Evolutionary conservation across 148 eudicot genomes (phyloP).

Genomic region (Gaultheria prostrata): DNA sequence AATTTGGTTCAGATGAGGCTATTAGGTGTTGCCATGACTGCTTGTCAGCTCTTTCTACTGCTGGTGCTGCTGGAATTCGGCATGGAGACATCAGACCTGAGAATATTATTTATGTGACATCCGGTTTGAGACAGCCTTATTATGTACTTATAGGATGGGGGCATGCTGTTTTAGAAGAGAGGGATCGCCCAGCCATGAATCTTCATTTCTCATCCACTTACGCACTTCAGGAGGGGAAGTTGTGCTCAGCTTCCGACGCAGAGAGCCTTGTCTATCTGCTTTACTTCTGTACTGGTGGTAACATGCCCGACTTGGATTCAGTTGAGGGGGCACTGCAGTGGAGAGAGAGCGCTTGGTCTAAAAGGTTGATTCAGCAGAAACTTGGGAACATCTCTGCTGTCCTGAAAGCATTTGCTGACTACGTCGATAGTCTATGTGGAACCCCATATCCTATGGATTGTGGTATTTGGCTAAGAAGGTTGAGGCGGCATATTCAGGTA

Average conservation of each 20-base stretch:
- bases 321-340: conserved; percentile 91
- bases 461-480: conserved; percentile 79
- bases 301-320: conserved; percentile 77
- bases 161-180: conserved; percentile 86
- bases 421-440: conserved; percentile 93
- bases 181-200: conserved; percentile 88
- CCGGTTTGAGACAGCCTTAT: conserved; percentile 49
- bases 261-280: conserved; percentile 91
- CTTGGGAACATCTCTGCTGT: conserved; percentile 95
- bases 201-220: conserved; percentile 89
- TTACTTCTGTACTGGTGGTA: conserved; percentile 71
- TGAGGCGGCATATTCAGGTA: conserved; percentile 59
- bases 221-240: conserved; percentile 87
- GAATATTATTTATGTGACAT: conserved; percentile 59
- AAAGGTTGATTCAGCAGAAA: conserved; percentile 78
- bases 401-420: conserved; percentile 92
- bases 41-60: conserved; percentile 70
- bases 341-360: conserved; percentile 92
- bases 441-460: conserved; percentile 87
- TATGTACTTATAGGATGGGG: conserved; percentile 89
- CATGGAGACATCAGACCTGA: conserved; percentile 94
- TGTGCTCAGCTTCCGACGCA: conserved; percentile 93
- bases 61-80: conserved; percentile 59
- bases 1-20: conserved; percentile 62
- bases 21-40: conserved; percentile 95